These are phyloP conservation scores for Gigaspora rosea DNA, from an alignment of 192 early-diverging fungal species.

Conservation along the genomic window DNA sequence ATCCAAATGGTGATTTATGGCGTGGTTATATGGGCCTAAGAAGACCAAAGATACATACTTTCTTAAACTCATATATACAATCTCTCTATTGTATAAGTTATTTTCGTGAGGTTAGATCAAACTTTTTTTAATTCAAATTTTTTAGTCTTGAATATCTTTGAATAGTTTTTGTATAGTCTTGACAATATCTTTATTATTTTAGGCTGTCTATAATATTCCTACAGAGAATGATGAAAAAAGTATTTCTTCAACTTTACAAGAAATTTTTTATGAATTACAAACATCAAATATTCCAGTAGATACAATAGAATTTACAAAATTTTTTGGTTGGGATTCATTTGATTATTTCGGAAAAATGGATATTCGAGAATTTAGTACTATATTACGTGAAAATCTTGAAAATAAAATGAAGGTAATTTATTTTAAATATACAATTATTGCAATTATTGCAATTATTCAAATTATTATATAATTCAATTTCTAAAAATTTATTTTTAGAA, in stretches of 20 bases:
- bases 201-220: constrained; percentile 88
- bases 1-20: constrained; percentile 94
- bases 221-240: constrained; percentile 86
- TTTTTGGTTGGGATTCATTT: constrained; percentile 96
- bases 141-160: constrained; percentile 63
- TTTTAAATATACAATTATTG: too few relatives aligned
- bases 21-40: constrained; percentile 93
- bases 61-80: constrained; percentile 98
- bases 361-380: constrained; percentile 96
- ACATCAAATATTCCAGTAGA: constrained; percentile 70
- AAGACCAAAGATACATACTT: constrained; percentile 97
- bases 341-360: constrained; percentile 98
- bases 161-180: too few relatives aligned
- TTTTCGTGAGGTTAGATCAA: constrained; percentile 72
- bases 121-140: neutral
- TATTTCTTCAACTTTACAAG: constrained; percentile 88
- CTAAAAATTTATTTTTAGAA: constrained; percentile 42
- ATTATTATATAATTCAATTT: too few relatives aligned
- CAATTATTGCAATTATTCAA: too few relatives aligned
- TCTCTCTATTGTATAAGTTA: constrained; percentile 92
- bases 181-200: neutral
- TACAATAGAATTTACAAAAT: constrained; percentile 90
- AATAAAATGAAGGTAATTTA: constrained; percentile 88
- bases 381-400: constrained; percentile 96
- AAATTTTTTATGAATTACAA: constrained; percentile 92